Base-by-base conservation (phyloP, 31 red algal species). In the Odonthalia washingtoniensis region DNA sequence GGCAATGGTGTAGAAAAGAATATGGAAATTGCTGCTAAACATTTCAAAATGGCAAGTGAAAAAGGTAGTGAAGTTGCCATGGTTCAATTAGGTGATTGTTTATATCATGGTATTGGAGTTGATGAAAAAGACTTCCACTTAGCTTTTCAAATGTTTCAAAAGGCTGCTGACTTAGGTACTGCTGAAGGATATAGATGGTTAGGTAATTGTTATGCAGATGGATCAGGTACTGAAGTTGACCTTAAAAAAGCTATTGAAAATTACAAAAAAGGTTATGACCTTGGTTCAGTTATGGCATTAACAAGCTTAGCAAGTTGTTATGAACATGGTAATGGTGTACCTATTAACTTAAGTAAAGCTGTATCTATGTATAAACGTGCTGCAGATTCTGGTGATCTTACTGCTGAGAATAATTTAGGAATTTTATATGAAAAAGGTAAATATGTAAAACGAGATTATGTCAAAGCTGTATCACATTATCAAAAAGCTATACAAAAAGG, bases 371-470 rank as follows among this genome's bases (percentile, higher is more conserved):
- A 75, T 42, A 42, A 46, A 4, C 66, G 70, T 33, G 74, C 91
- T 26, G 83, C 77, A 3, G 84, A 87, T 2, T 65, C 60, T 18
- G 91, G 91, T 1, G 86, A 82, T 46, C 41, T 82, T 35, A 78
- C 66, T 43, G 91, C 91, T 14, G 62, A 74, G 62, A 87, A 83
- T 40, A 88, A 93, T 74, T 53, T 93, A 65, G 91, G 84, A 40
- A 77, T 93, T 67, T 72, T 81, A 34, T 88, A 88, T 46, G 90
- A 93, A 67, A 93, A 68, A 62, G 90, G 90, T 5, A 72, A 93
- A 53, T 34, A 81, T 31, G 90, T 86, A 34, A 87, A 87, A 45
- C 80, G 53, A 72, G 92, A 94, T 61, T 86, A 89, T 67, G 65
- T 17, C 32, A 84, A 86, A 66, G 92, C 92, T 2, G 67, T 89